A percentile compares a stretch with the other conserved stretches of the same genome.
phyloP scores from a whole-genome alignment of 2,329 filamentous ascomycete species.

The Curvularia verruculosa region DNA sequence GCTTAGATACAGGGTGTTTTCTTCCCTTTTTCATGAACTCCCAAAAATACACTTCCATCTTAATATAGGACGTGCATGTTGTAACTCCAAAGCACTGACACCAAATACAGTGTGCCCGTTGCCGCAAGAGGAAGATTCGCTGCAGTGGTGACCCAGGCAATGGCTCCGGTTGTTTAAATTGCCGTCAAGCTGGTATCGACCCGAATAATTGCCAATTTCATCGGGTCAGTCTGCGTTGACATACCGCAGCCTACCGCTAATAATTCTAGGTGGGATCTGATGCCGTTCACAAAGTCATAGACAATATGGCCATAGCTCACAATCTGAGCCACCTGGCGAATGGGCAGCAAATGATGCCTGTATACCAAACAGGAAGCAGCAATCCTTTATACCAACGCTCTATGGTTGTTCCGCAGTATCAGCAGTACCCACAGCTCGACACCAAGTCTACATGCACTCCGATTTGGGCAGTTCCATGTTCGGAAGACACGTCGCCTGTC shows the following conservation, averaged over 20 bases:
- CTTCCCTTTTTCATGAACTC: not conserved
- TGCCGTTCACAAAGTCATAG: conserved; percentile 32
- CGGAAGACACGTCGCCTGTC: conserved; percentile 39
- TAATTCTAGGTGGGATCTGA: conserved; percentile 41
- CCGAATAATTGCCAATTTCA: conserved; percentile 73
- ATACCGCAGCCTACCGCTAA: conserved; percentile 13
- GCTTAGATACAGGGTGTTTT: not conserved
- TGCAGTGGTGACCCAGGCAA: conserved; percentile 85
- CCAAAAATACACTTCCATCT: not conserved
- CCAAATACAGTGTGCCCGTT: conserved; percentile 75
- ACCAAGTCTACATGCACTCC: conserved; percentile 28
- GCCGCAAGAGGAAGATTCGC: conserved; percentile 91
- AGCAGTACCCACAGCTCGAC: conserved; percentile 28
- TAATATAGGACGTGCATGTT: not conserved
- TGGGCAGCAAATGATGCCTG: conserved; percentile 29
- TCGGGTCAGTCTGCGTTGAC: conserved; percentile 61
- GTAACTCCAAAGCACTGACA: conserved; percentile 5
- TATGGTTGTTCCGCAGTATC: conserved; percentile 21
- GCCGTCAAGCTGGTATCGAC: conserved; percentile 73
- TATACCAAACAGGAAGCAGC: conserved; percentile 21
- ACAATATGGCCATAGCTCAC: conserved; percentile 24
- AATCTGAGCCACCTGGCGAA: conserved; percentile 26
- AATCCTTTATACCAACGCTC: conserved; percentile 23
- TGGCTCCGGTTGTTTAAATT: conserved; percentile 81
- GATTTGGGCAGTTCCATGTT: conserved; percentile 33